Base-by-base conservation (phyloP, 805 yeast species). In the Candida tammaniensis region DNA sequence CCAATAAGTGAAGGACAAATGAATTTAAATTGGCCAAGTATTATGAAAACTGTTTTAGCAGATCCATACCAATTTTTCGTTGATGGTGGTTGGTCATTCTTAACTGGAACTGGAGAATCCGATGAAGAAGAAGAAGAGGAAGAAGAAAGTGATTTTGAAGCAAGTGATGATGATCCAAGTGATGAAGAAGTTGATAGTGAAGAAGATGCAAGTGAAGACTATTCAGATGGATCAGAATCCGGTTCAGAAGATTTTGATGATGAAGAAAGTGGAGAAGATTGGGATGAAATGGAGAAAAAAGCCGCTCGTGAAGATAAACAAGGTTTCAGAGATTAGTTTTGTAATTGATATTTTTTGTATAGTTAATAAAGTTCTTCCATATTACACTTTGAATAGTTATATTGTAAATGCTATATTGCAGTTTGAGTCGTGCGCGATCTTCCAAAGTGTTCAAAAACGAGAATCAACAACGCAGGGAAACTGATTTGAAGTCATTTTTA, bases 11-110 rank as follows among this genome's bases (percentile, higher is more conserved):
- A 88, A 52, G 96, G 97, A 35, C 89, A 95, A 28, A 83, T 93
- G 64, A 91, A 91, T 66, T 79, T 93, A 76, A 88, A 87, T 65
- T 93, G 98, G 98, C 70, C 80, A 10, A 82, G 88, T 16, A 89
- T 93, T 55, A 91, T 93, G 96, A 91, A 88, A 64, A 87, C 97
- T 0, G 79, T 91, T 43, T 78, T 75, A 45, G 80, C 88, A 4
- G 96, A 93, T 59, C 98, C 98, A 10, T 87, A 87, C 56, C 91
- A 87, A 54, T 93, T 93, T 66, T 93, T 89, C 61, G 61, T 59
- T 12, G 94, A 86, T 51, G 98, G 98, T 36, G 98, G 98, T 35
- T 93, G 98, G 98, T 74, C 78, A 18, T 87, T 93, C 75, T 74
- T 93, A 59, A 86, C 88, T 18, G 91, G 93, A 26, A 91, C 81